These are phyloP conservation scores for Smithsoniella earleae DNA, from an alignment of 163 green algal species.

Conservation along the genomic window DNA sequence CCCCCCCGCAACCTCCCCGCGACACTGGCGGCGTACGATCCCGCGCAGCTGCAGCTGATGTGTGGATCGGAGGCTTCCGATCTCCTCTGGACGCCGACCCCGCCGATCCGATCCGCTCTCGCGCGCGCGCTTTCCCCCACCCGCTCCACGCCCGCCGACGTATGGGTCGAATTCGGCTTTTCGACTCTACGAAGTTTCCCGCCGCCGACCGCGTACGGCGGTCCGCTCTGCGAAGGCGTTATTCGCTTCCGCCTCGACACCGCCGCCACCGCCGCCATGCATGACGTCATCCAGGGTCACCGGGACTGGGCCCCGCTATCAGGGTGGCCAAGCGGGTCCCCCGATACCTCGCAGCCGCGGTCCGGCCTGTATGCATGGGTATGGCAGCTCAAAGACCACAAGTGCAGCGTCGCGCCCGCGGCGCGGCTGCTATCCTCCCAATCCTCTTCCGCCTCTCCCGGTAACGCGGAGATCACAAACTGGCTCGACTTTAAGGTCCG, in stretches of 20 bases:
- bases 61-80: conserved; percentile 58
- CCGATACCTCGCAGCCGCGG: too few species aligned
- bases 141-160: conserved; percentile 9
- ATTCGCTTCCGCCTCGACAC: conserved; percentile 40
- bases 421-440: too few species aligned
- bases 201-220: conserved; percentile 39
- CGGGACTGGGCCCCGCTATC: not conserved
- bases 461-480: not conserved
- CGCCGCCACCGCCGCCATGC: conserved; percentile 35
- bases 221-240: conserved; percentile 44
- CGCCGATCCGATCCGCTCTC: conserved; percentile 42
- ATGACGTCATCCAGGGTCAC: conserved; percentile 34
- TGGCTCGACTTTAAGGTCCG: conserved; percentile 11
- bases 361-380: not conserved
- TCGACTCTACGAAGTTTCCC: conserved; percentile 43
- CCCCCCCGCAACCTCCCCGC: conserved; percentile 40
- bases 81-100: conserved; percentile 45
- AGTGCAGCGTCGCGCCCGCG: conserved; percentile 4
- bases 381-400: conserved; percentile 30
- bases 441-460: too few species aligned
- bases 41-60: conserved; percentile 56
- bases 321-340: too few species aligned
- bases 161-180: conserved; percentile 45
- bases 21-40: conserved; percentile 42
- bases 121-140: conserved; percentile 32